Evolutionary conservation across 202 grass and related monocot species (phyloP), one percentile per base, ranked within the genome.

Genomic region (Zizania palustris): DNA sequence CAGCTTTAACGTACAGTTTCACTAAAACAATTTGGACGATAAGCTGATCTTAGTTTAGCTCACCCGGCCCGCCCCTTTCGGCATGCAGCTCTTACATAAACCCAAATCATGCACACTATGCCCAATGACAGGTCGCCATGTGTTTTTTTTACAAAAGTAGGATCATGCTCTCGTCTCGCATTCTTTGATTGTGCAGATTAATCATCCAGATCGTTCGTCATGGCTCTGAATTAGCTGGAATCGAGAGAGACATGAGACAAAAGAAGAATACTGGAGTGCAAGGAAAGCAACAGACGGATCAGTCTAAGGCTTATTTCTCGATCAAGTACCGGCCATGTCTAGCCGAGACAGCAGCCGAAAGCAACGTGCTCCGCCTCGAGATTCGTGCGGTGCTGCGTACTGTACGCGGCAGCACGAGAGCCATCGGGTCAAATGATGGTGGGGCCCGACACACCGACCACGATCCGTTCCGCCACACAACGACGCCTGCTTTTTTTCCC

Each of bases 401-500:
- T n/a, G n/a, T n/a, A 5, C 21, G 43, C 61, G 14, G 55, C 16
- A 19, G 58, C 86, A 60, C 86, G 71, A 1, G 20, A 41, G 56
- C 20, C 0, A 48, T 34, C 12, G 63, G 81, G 77, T 77, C 82
- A 85, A 76, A 61, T 53, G 82, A 72, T 42, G 60, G 72, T 85
- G 86, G 86, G 86, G 4, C 82, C 86, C 86, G 11, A 0, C 28
- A 0, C 77, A 77, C 86, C 86, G 86, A 85, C 86, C 86, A 82
- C 65, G 76, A 62, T 13, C 77, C 43, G 13, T 84, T 80, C 71
- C 16, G 81, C 71, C 86, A 40, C 81, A 61, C 81, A 63, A 12
- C 38, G 71, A 65, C 76, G 22, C 8, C 35, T 5, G 41, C 56
- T 35, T 40, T 55, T 80, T 45, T 48, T 14, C 5, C 34, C 6